Percentiles rank a stretch among this genome's conserved stretches.
These are phyloP conservation scores for Trichoderma harzianum DNA, from an alignment of 2,329 filamentous ascomycete genomes.

Conservation along the genomic window DNA sequence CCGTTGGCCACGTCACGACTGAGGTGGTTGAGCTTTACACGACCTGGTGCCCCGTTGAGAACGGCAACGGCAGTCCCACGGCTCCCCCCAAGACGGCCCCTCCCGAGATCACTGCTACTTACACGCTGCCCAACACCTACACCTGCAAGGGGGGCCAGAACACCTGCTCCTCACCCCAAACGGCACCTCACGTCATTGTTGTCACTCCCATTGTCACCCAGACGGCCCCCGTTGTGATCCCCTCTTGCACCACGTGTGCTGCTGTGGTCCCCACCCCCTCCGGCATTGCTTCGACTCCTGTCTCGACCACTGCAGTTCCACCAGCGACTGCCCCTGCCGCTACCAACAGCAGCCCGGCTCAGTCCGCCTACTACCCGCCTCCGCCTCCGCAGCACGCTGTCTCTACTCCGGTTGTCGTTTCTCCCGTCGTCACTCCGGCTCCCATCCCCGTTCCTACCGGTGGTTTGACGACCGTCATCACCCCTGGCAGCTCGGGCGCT, in stretches of 20 bases:
- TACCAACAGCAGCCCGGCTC: constrained; percentile 13
- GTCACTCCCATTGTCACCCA: constrained; percentile 25
- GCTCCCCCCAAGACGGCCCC: constrained; percentile 11
- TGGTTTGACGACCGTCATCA: constrained; percentile 18
- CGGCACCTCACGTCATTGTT: constrained; percentile 25
- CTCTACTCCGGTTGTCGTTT: constrained; percentile 4
- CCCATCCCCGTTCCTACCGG: constrained; percentile 7
- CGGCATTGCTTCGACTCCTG: constrained; percentile 21
- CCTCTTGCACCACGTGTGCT: constrained; percentile 27
- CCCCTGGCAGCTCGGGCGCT: constrained; percentile 18
- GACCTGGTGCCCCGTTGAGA: constrained; percentile 17
- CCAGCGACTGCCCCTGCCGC: constrained; percentile 11
- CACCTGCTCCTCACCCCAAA: constrained; percentile 28
- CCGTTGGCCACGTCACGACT: constrained; percentile 23
- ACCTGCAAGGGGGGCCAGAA: constrained; percentile 28
- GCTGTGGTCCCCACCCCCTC: constrained; percentile 21
- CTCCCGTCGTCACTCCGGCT: constrained; percentile 1
- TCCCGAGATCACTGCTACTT: constrained; percentile 28
- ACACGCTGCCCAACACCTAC: constrained; percentile 30
- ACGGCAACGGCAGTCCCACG: background rate
- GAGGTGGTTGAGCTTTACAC: constrained; percentile 26
- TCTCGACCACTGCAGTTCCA: constrained; percentile 10
- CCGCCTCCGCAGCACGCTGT: constrained; percentile 5
- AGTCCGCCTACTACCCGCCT: constrained; percentile 9
- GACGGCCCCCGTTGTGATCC: constrained; percentile 19